These are phyloP conservation scores for Phytophthora ohioensis DNA, from an alignment of 352 stramenopile species.

Conservation along the genomic window DNA sequence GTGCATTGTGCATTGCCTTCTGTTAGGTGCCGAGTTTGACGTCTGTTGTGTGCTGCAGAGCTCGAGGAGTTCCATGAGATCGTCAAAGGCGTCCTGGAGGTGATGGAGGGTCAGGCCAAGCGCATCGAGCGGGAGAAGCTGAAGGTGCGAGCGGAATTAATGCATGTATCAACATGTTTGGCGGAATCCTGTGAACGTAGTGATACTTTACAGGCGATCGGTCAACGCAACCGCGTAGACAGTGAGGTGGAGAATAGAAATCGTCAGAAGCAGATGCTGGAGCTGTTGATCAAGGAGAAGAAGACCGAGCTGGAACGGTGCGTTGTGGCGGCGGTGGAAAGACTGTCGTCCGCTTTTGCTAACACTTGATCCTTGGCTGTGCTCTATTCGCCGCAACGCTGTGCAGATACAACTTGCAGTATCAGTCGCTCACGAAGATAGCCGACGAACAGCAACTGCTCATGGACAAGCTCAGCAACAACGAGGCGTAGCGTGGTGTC, in stretches of 20 bases:
- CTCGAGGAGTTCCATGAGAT: slow-evolving; percentile 87
- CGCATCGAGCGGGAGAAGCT: slow-evolving; percentile 86
- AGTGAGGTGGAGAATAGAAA: slow-evolving; percentile 86
- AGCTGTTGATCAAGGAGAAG: slow-evolving; percentile 86
- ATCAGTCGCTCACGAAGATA: slow-evolving; percentile 80
- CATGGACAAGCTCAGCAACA: slow-evolving; percentile 91
- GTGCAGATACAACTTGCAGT: slow-evolving; percentile 81
- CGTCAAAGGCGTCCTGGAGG: slow-evolving; percentile 79
- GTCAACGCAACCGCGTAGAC: slow-evolving; percentile 82
- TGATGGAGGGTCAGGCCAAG: slow-evolving; percentile 81
- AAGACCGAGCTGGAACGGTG: slow-evolving; percentile 82
- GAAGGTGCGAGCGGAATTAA: slow-evolving; percentile 48
- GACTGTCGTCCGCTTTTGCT: slow-evolving; percentile 1
- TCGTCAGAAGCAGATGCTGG: slow-evolving; percentile 82
- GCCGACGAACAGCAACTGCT: slow-evolving; percentile 82
- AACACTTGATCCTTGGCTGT: slow-evolving; percentile 14
- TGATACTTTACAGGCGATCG: slow-evolving; percentile 64
- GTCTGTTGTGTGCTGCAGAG: slow-evolving; percentile 44
- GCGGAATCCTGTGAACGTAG: neutral
- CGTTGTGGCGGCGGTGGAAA: neutral
- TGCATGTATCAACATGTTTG: neutral
- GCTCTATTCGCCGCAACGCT: neutral
- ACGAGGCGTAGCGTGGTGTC: slow-evolving; percentile 67
- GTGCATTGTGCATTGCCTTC: neutral
- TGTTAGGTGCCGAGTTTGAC: neutral